Base-by-base conservation (phyloP, 306 rosid species). In the Citrullus amarus region DNA sequence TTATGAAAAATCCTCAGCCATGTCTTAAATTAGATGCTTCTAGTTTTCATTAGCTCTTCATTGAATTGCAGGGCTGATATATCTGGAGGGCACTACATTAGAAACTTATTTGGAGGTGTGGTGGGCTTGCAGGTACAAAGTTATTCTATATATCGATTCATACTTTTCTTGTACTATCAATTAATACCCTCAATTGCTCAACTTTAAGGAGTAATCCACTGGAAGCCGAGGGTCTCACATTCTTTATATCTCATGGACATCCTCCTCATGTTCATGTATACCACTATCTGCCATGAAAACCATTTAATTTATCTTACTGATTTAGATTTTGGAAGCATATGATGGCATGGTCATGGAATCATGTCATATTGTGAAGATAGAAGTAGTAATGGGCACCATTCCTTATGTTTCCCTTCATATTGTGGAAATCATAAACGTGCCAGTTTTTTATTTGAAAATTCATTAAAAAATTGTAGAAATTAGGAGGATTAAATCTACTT, bases 81-180 rank as follows among this genome's bases (percentile, higher is more conserved):
- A 78, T 89, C 97, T 60, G 97, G 96, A 9, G 88, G 89, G 30
- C 89, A 41, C 57, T 88, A 88, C 11, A 86, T 90, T 56, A 88
- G 97, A 83, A 89, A 84, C 68, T 39, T 89, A 34, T 94, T 84
- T 81, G 83, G 75, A 57, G 98, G 92, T 59, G 93, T 92, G 25
- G 97, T 95, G 65, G 88, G 88, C 67, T 80, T 89, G 85, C 97
- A 92, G 98, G 97, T 94, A 87, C 68, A 43, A 54, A 48, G 50
- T 62, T 17, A 76, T 56, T 76, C 53, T 10, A 38, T 55, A 5
- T 38, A 57, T 36, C 5, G 16, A 48, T 76, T 76, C 12, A 12
- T n/a, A 9, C 22, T 76, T 13, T 55, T 38, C 38, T 56, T 56
- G 65, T 15, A 4, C 39, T 51, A 30, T 51, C 60, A 32, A 4